phyloP scores from a whole-genome alignment of 352 stramenopile genomes.

The Phytophthora sp. region DNA sequence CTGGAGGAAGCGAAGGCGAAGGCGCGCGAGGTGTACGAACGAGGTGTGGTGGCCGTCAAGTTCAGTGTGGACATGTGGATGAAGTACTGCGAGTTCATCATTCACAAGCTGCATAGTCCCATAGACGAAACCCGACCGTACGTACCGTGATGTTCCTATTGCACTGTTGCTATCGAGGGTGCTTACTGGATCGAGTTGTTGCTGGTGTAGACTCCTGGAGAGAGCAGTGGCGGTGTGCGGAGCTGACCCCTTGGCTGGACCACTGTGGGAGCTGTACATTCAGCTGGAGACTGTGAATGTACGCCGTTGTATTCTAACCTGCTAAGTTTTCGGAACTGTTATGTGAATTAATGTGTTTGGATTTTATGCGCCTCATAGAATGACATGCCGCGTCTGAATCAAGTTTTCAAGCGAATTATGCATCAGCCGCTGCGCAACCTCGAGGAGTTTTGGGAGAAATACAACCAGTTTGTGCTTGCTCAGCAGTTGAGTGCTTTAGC shows the following conservation, averaged over 20 bases:
- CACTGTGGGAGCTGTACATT: constrained; percentile 83
- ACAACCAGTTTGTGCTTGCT: constrained; percentile 84
- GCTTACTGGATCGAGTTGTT: constrained; percentile 8
- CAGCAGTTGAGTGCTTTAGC: constrained; percentile 70
- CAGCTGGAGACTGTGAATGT: constrained; percentile 82
- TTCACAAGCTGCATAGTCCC: constrained; percentile 58
- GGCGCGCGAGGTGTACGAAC: constrained; percentile 69
- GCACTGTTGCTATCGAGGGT: neutral
- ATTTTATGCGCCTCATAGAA: constrained; percentile 57
- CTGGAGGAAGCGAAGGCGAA: constrained; percentile 48
- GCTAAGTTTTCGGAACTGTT: neutral
- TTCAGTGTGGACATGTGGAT: constrained; percentile 87
- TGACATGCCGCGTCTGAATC: constrained; percentile 79
- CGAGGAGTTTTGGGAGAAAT: constrained; percentile 87
- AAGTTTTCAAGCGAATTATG: constrained; percentile 85
- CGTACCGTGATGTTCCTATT: constrained; percentile 10
- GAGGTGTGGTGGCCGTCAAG: constrained; percentile 62
- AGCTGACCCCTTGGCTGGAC: constrained; percentile 66
- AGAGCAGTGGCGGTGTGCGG: constrained; percentile 61
- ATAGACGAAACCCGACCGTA: constrained; percentile 72
- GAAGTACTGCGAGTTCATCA: constrained; percentile 85
- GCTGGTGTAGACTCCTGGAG: constrained; percentile 53
- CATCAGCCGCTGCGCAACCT: constrained; percentile 73
- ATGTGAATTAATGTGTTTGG: neutral
- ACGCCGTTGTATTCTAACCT: constrained; percentile 22